Evolutionary conservation across 129 eudicot genomes (phyloP).

Genomic region (Calendula officinalis): DNA sequence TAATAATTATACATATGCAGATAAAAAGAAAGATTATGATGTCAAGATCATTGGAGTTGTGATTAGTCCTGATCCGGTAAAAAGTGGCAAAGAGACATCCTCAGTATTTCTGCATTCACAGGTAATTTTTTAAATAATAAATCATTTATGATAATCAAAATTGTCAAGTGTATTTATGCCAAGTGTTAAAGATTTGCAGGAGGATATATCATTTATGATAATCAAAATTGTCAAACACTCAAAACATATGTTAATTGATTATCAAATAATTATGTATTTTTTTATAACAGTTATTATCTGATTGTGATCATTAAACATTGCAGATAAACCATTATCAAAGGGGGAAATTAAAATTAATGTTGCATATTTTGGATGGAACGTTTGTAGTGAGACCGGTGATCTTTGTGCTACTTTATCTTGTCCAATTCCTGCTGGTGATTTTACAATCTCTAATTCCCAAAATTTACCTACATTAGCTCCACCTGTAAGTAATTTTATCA

Average conservation of each 20-base stretch:
- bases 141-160: not conserved
- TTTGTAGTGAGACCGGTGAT: constrained; percentile 56
- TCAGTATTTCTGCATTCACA: constrained; percentile 55
- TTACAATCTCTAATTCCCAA: constrained; percentile 66
- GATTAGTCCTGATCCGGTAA: constrained; percentile 52
- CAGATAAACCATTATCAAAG: constrained; percentile 64
- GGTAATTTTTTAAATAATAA: constrained; percentile 26
- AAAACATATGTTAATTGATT: not conserved
- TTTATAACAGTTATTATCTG: not conserved
- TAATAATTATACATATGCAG: constrained; percentile 32
- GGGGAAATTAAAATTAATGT: constrained; percentile 71
- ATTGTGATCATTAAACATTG: not conserved
- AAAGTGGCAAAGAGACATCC: constrained; percentile 52
- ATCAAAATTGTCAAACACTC: not conserved
- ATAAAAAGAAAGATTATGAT: constrained; percentile 41
- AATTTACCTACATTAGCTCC: constrained; percentile 76
- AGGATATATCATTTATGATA: not conserved
- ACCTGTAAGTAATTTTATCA: constrained; percentile 64
- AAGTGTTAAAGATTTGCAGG: too few species aligned
- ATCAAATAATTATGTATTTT: too few species aligned
- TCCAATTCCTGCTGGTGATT: constrained; percentile 68
- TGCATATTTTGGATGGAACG: constrained; percentile 46
- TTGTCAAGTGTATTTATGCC: not conserved
- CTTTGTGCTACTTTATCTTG: constrained; percentile 68
- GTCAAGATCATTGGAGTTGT: constrained; percentile 48